phyloP scores from a whole-genome alignment of 2,329 filamentous ascomycete species.

The Incumbomyces lentus region DNA sequence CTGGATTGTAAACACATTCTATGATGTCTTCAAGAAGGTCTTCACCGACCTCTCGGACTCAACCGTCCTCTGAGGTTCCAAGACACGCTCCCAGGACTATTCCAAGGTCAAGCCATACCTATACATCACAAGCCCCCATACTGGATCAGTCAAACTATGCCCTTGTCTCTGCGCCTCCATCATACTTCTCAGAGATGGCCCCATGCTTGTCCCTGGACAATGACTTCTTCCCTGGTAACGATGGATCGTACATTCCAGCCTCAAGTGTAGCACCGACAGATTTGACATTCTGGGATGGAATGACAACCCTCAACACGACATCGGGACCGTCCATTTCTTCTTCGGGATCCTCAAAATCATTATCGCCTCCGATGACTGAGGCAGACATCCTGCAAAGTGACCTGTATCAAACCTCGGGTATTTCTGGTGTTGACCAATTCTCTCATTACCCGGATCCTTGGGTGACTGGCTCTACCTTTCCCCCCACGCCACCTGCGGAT shows the following conservation, averaged over 20 bases:
- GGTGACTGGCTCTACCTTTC: background rate
- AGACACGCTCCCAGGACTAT: background rate
- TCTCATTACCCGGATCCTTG: constrained; percentile 2
- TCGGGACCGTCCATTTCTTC: background rate
- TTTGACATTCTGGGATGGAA: background rate
- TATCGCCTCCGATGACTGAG: constrained; percentile 5
- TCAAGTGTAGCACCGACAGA: constrained; percentile 3
- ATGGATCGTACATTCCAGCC: constrained; percentile 4
- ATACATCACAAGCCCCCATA: background rate
- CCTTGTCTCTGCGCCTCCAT: background rate
- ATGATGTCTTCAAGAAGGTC: constrained; percentile 3
- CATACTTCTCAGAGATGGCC: background rate
- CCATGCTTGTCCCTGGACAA: background rate
- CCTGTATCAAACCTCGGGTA: background rate
- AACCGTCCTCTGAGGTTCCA: background rate
- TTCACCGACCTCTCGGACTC: constrained; percentile 5
- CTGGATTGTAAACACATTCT: background rate
- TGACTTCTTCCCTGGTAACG: constrained; percentile 4
- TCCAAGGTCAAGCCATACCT: background rate
- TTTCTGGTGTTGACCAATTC: background rate
- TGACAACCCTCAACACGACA: background rate
- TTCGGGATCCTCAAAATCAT: background rate
- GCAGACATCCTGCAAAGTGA: background rate
- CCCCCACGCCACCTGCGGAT: background rate
- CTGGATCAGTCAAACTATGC: background rate